phyloP scores from a whole-genome alignment of 2,329 filamentous ascomycete species.

The Gyromitra esculenta region DNA sequence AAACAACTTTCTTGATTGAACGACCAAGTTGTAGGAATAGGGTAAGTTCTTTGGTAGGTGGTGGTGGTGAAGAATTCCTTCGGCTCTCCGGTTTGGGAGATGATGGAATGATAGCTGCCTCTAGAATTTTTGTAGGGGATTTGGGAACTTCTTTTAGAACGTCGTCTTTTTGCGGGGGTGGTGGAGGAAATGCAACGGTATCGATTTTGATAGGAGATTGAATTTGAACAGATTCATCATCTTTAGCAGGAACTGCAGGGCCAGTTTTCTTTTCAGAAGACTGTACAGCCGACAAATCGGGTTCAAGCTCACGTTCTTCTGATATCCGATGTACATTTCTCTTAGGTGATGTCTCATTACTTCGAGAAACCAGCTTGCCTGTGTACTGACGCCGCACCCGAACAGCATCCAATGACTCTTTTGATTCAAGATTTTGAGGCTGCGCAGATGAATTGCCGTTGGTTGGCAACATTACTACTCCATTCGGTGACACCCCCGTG shows the following conservation, averaged over 20 bases:
- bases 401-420: slow-evolving; percentile 57
- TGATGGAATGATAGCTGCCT: slow-evolving; percentile 37
- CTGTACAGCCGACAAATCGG: slow-evolving; percentile 40
- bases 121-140: slow-evolving; percentile 37
- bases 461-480: slow-evolving; percentile 84
- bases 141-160: slow-evolving; percentile 43
- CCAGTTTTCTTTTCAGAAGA: slow-evolving; percentile 45
- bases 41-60: slow-evolving; percentile 83
- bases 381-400: slow-evolving; percentile 50
- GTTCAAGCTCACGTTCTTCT: slow-evolving; percentile 55
- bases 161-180: slow-evolving; percentile 40
- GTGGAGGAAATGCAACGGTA: slow-evolving; percentile 33
- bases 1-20: slow-evolving; percentile 94
- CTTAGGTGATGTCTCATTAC: slow-evolving; percentile 52
- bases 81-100: slow-evolving; percentile 18
- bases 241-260: slow-evolving; percentile 45
- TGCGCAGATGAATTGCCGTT: slow-evolving; percentile 53
- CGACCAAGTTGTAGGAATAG: slow-evolving; percentile 96
- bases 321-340: slow-evolving; percentile 54
- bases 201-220: slow-evolving; percentile 48
- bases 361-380: slow-evolving; percentile 43
- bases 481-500: slow-evolving; percentile 79
- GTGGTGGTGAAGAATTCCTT: slow-evolving; percentile 63
- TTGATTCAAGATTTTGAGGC: slow-evolving; percentile 56
- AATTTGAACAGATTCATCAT: slow-evolving; percentile 30